Conservation (phyloP, 139 green algal genomes). For the Micractinium conductrix region DNA sequence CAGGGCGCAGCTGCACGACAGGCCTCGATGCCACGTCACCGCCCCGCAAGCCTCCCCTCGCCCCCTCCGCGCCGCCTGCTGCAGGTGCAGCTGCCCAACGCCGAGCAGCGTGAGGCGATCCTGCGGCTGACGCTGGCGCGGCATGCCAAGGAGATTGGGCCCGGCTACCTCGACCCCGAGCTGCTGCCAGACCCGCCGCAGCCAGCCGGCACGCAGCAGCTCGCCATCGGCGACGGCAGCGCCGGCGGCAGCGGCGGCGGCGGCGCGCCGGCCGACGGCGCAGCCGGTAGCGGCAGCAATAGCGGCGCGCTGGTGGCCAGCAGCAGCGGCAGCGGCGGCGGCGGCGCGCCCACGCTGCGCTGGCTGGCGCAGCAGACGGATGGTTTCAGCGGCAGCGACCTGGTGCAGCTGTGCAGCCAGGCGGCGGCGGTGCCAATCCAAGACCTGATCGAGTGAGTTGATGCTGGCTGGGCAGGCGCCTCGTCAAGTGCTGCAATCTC, state of each 20-base stretch:
- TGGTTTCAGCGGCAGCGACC: conserved; percentile 83
- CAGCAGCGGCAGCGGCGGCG: not conserved
- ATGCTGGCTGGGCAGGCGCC: too few species aligned
- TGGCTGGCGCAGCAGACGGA: conserved; percentile 65
- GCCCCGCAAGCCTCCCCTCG: not conserved
- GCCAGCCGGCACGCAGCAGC: not conserved
- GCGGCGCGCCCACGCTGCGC: conserved; percentile 25
- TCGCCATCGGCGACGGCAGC: not conserved
- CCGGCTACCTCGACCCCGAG: conserved; percentile 19
- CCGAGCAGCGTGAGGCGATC: conserved; percentile 68
- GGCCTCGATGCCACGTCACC: too few species aligned
- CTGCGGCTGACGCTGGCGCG: conserved; percentile 58
- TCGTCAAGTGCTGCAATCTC: not conserved
- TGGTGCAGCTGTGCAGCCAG: conserved; percentile 80
- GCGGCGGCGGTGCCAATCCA: conserved; percentile 65
- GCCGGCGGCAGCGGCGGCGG: not conserved
- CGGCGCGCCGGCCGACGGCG: not conserved
- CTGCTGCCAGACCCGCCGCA: conserved; percentile 12
- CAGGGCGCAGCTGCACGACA: too few species aligned
- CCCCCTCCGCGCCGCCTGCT: not conserved
- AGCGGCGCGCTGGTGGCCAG: not conserved
- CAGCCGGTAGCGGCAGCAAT: not conserved
- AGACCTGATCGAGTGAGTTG: conserved; percentile 45
- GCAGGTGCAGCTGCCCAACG: conserved; percentile 73
- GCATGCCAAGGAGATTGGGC: conserved; percentile 36